A percentile compares a stretch with the other conserved stretches of the same genome.
These are phyloP conservation scores for Geranomyces michiganensis DNA, from an alignment of 192 early-diverging fungal genomes.

Conservation along the genomic window DNA sequence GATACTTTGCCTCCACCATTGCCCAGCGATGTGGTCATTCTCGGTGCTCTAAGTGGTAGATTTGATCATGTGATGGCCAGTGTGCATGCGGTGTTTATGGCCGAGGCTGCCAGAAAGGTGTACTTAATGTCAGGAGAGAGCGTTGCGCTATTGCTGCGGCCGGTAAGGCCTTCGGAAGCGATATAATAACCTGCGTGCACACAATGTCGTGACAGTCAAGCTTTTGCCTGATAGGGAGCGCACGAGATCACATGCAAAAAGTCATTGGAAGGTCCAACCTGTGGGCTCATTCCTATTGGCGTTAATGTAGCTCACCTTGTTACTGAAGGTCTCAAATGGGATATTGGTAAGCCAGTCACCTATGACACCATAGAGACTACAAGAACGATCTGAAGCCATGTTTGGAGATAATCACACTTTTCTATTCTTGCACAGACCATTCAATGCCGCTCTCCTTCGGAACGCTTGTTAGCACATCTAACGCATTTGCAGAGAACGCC, in stretches of 20 bases:
- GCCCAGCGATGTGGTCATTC: slow-evolving; percentile 65
- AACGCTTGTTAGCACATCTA: slow-evolving; percentile 84
- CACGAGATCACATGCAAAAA: slow-evolving; percentile 67
- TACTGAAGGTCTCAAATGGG: slow-evolving; percentile 82
- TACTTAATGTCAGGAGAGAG: slow-evolving; percentile 74
- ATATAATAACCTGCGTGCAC: background rate
- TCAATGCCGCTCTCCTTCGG: slow-evolving; percentile 64
- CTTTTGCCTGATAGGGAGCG: slow-evolving; percentile 51
- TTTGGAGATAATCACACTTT: too few species aligned
- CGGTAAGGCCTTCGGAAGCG: too few species aligned
- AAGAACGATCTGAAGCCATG: too few species aligned
- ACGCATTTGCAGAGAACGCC: slow-evolving; percentile 57
- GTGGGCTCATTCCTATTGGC: slow-evolving; percentile 85
- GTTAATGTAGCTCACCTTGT: slow-evolving; percentile 62
- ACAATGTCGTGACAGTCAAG: background rate
- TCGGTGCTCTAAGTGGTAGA: slow-evolving; percentile 82
- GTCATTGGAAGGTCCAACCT: slow-evolving; percentile 78
- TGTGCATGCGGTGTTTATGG: slow-evolving; percentile 71
- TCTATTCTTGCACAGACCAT: slow-evolving; percentile 29
- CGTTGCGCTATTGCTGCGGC: slow-evolving; percentile 68
- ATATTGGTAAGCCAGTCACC: slow-evolving; percentile 76
- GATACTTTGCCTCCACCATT: background rate
- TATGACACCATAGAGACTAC: too few species aligned
- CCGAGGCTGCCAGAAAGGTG: slow-evolving; percentile 57
- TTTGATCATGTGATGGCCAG: slow-evolving; percentile 87